A percentile compares a stretch with the other conserved stretches of the same genome.
Conservation (phyloP, 805 yeast genomes). For the Metschnikowia arizonensis region DNA sequence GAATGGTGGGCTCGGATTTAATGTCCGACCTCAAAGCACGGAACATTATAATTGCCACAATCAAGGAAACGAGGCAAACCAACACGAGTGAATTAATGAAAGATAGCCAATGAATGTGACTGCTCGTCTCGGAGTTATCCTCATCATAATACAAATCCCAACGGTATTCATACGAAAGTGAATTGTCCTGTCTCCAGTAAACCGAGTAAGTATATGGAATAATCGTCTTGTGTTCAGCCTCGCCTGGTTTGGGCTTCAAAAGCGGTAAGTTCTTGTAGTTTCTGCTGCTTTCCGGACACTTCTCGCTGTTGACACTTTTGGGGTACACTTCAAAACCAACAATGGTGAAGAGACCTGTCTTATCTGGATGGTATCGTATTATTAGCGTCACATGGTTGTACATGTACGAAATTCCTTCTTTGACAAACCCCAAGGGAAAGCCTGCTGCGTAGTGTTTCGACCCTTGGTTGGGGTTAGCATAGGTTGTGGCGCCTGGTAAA, state of each 20-base stretch:
- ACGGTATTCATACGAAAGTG: conserved; percentile 60
- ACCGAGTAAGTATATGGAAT: conserved; percentile 83
- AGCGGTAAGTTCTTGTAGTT: conserved; percentile 56
- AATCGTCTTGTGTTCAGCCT: conserved; percentile 29
- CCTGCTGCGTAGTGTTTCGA: conserved; percentile 80
- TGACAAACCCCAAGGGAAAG: conserved; percentile 73
- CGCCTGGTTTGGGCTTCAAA: conserved; percentile 29
- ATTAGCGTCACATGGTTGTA: conserved; percentile 83
- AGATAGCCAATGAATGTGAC: conserved; percentile 72
- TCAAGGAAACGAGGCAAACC: conserved; percentile 53
- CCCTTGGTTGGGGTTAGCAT: conserved; percentile 51
- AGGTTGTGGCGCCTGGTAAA: conserved; percentile 85
- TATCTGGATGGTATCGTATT: conserved; percentile 57
- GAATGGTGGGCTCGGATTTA: conserved; percentile 28
- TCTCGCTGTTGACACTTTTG: conserved; percentile 60
- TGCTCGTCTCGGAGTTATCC: conserved; percentile 41
- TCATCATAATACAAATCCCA: conserved; percentile 69
- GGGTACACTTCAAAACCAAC: conserved; percentile 93
- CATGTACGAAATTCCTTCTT: conserved; percentile 52
- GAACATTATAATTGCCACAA: conserved; percentile 62
- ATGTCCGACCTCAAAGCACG: conserved; percentile 52
- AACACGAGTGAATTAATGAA: conserved; percentile 67
- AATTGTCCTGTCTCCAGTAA: conserved; percentile 79
- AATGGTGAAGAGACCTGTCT: conserved; percentile 47
- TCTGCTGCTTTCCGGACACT: conserved; percentile 72